Base-by-base conservation (phyloP, 202 grass and related monocot genomes). In the Schoenoplectus tabernaemontani region DNA sequence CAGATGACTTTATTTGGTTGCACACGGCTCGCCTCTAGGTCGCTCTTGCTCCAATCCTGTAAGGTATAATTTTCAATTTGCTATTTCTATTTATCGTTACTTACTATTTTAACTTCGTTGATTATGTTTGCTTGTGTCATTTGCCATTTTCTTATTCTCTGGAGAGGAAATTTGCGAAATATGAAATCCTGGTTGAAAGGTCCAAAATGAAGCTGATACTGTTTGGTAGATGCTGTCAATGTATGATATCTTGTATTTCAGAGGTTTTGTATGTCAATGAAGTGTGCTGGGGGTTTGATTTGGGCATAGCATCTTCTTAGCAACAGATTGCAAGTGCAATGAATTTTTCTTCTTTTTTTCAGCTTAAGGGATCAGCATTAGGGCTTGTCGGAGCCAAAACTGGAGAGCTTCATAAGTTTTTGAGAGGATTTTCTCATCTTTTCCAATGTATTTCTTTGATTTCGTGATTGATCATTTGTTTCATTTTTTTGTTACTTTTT, bases 1-100 rank as follows among this genome's bases (percentile, higher is more conserved):
- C 34, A 28, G 26, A 96, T 96, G 92, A 63, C 60, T 38, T 78
- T 67, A 57, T 77, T 92, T 57, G 76, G 81, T 36, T 92, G 89
- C 87, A 46, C 85, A 37, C 56, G 81, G 39, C 19, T 88, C 12
- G 76, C 69, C 34, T 86, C 89, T 11, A 88, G 87, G 43, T 86
- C 79, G 19, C 16, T 90, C 43, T 24, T 68, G 23, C 79, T 65
- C 44, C 68, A 62, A 37, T 90, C 83, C 38, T 26, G 70, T 19
- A 83, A 90, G 87, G 89, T 96, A 23, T 7, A 46, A 33, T 69
- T 13, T 33, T 24, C 37, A 20, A 43, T 41, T 60, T 57, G 57
- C 79, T 5, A 38, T 16, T 1, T 59, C 42, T n/a, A 0, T 78
- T 65, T 69, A 46, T 28, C 3, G 12, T 2, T 20, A 44, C 8